Evolutionary conservation across 305 asterid genomes (phyloP).

Genomic region (Fraxinus sp.): DNA sequence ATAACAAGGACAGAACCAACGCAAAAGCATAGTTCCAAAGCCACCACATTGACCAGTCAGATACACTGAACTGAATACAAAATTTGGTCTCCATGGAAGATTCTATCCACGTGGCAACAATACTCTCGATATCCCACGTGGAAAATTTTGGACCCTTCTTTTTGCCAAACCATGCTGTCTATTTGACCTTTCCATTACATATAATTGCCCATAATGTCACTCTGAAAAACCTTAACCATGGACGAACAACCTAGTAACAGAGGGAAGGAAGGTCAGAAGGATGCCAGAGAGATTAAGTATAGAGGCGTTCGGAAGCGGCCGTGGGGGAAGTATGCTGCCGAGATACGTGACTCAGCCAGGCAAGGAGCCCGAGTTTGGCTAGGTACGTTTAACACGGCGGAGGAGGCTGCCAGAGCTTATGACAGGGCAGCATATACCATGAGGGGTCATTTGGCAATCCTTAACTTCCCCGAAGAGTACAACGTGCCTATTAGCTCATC

Average conservation of each 20-base stretch:
- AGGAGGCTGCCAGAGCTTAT: slow-evolving; percentile 70
- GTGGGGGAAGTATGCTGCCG: slow-evolving; percentile 72
- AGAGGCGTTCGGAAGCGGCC: slow-evolving; percentile 66
- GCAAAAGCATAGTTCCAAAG: slow-evolving; percentile 31
- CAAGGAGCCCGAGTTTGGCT: slow-evolving; percentile 68
- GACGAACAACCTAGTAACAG: slow-evolving; percentile 19
- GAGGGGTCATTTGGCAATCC: slow-evolving; percentile 67
- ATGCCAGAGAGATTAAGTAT: slow-evolving; percentile 42
- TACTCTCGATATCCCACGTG: slow-evolving; percentile 29
- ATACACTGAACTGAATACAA: slow-evolving; percentile 42
- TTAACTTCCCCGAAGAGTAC: slow-evolving; percentile 59
- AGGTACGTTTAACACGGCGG: slow-evolving; percentile 57
- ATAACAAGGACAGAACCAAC: slow-evolving; percentile 1
- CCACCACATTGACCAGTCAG: slow-evolving; percentile 58
- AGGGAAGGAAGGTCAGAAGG: slow-evolving; percentile 8
- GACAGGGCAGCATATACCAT: slow-evolving; percentile 57
- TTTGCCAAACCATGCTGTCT: neutral
- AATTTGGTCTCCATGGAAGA: slow-evolving; percentile 31
- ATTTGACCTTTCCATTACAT: slow-evolving; percentile 1
- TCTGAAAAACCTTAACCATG: slow-evolving; percentile 16
- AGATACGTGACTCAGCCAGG: slow-evolving; percentile 57
- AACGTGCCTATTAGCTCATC: slow-evolving; percentile 49
- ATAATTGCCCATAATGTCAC: slow-evolving; percentile 32
- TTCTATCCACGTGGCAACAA: slow-evolving; percentile 33
- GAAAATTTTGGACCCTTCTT: neutral